A percentile compares a stretch with the other conserved stretches of the same genome.
These are phyloP conservation scores for Debaryomycetaceae sp. DNA, from an alignment of 1,139 yeast species.

Conservation along the genomic window DNA sequence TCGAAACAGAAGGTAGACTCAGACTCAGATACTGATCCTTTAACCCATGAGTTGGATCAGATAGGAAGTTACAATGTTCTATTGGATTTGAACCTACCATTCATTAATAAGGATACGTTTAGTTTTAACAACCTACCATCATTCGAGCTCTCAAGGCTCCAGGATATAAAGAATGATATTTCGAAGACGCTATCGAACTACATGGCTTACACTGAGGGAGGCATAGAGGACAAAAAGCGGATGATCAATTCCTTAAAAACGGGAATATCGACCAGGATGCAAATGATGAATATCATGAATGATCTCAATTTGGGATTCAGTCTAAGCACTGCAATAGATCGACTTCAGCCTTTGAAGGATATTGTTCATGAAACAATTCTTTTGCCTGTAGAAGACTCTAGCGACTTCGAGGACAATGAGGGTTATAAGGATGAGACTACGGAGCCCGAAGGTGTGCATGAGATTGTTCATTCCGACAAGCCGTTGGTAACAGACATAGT, in stretches of 20 bases:
- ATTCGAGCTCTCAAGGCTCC: slow-evolving; percentile 22
- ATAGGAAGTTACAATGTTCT: slow-evolving; percentile 28
- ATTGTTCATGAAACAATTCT: slow-evolving; percentile 47
- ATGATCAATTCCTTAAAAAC: slow-evolving; percentile 31
- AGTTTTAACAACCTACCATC: slow-evolving; percentile 19
- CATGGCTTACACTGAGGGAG: slow-evolving; percentile 1
- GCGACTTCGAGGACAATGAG: slow-evolving; percentile 24
- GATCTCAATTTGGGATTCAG: slow-evolving; percentile 54
- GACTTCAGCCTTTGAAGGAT: slow-evolving; percentile 55
- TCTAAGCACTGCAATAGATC: slow-evolving; percentile 50
- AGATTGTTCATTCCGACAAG: slow-evolving; percentile 44
- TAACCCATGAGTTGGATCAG: slow-evolving; percentile 44
- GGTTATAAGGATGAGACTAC: slow-evolving; percentile 22
- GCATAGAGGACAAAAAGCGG: slow-evolving; percentile 6
- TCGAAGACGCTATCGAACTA: slow-evolving; percentile 27
- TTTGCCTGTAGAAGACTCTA: slow-evolving; percentile 47
- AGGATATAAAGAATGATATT: slow-evolving; percentile 28
- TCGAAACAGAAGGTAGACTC: slow-evolving; percentile 5
- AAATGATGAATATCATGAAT: slow-evolving; percentile 46
- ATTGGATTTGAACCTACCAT: slow-evolving; percentile 21
- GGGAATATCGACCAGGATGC: slow-evolving; percentile 40
- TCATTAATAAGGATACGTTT: slow-evolving; percentile 11
- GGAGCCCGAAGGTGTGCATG: slow-evolving; percentile 57
- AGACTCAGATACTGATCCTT: slow-evolving; percentile 29
- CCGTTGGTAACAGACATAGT: slow-evolving; percentile 53